A percentile compares a stretch with the other conserved stretches of the same genome.
Evolutionary conservation across 441 rosid genomes (phyloP).

Genomic region (Heliophila coronopifolia): DNA sequence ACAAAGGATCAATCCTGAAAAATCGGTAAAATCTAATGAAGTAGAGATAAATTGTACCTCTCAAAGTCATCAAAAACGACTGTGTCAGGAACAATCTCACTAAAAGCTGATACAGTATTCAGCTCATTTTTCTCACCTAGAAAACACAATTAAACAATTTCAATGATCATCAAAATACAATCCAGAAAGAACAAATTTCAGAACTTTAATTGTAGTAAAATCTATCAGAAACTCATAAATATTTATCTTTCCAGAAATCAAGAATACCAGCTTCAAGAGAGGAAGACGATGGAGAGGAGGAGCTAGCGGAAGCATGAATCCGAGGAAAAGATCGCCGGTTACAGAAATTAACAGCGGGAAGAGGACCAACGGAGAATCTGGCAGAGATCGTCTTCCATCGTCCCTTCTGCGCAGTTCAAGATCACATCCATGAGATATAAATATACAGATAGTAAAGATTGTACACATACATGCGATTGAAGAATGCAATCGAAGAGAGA

Average conservation of each 20-base stretch:
- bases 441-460: not conserved
- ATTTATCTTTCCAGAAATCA: not conserved
- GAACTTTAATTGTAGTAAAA: not conserved
- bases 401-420: slow-evolving; percentile 30
- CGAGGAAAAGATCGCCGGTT: slow-evolving; percentile 39
- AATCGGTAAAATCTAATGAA: not conserved
- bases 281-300: slow-evolving; percentile 42
- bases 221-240: not conserved
- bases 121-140: slow-evolving; percentile 62
- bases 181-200: not conserved
- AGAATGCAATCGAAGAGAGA: not conserved
- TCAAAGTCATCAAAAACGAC: slow-evolving; percentile 93
- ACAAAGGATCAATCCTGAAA: not conserved
- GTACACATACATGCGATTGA: not conserved
- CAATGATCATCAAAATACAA: not conserved
- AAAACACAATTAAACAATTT: not conserved
- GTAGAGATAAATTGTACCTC: slow-evolving; percentile 35
- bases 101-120: slow-evolving; percentile 85
- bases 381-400: slow-evolving; percentile 31
- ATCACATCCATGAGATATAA: not conserved
- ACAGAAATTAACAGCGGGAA: slow-evolving; percentile 37
- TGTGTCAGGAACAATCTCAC: slow-evolving; percentile 94
- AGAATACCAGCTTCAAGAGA: slow-evolving; percentile 51
- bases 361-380: slow-evolving; percentile 35
- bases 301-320: slow-evolving; percentile 47